Percentiles rank a stretch among this genome's conserved stretches.
phyloP scores from a whole-genome alignment of 371 early-diverging fungal genomes.

The Coemansia linderi region DNA sequence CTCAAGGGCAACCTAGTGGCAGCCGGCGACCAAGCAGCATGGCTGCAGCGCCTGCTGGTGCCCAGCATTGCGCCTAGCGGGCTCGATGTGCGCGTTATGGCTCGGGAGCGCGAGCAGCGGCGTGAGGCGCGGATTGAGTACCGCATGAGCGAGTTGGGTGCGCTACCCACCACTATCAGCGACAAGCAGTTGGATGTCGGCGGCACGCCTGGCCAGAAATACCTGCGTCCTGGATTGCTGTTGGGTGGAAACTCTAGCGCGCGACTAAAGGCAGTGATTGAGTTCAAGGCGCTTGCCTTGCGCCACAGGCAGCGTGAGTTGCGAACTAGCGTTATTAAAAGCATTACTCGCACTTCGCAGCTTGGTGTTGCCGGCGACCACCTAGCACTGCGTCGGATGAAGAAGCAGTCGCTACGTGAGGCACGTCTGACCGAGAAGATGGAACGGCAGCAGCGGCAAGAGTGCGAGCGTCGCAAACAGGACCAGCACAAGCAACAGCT shows the following conservation, averaged over 20 bases:
- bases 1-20: constrained; percentile 58
- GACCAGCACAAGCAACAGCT: constrained; percentile 80
- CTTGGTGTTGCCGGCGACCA: constrained; percentile 81
- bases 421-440: constrained; percentile 88
- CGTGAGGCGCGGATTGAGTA: constrained; percentile 67
- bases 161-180: constrained; percentile 61
- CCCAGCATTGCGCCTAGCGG: constrained; percentile 79
- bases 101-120: constrained; percentile 74
- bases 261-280: constrained; percentile 77
- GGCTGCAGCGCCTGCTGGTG: constrained; percentile 69
- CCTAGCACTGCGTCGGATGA: constrained; percentile 76
- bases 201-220: constrained; percentile 18
- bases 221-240: constrained; percentile 41
- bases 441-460: constrained; percentile 84
- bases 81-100: constrained; percentile 72
- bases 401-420: constrained; percentile 88
- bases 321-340: constrained; percentile 75
- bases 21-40: constrained; percentile 61
- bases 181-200: constrained; percentile 52
- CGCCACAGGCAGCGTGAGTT: constrained; percentile 75
- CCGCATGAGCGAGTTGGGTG: constrained; percentile 77
- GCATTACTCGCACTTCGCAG: constrained; percentile 68
- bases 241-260: constrained; percentile 44
- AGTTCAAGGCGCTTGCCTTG: constrained; percentile 76
- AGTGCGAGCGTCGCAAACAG: constrained; percentile 83